Evolutionary conservation across 2,329 filamentous ascomycete genomes (phyloP).

Genomic region (Aspergillus ustus): DNA sequence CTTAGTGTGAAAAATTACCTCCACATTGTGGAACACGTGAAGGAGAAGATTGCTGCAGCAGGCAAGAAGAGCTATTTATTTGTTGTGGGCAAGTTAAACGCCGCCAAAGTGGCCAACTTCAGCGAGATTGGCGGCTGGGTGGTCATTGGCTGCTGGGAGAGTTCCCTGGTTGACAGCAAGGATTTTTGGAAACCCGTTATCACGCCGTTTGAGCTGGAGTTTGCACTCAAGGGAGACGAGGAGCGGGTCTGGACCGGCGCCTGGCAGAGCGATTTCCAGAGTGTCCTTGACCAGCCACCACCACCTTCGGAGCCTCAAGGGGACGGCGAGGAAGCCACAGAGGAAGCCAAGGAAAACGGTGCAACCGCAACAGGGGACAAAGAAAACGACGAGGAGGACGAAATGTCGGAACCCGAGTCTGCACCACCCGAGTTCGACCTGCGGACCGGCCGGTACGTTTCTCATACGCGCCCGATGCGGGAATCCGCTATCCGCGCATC

Average conservation of each 20-base stretch:
- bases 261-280: conserved; percentile 87
- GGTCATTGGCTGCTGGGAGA: conserved; percentile 97
- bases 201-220: conserved; percentile 89
- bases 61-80: conserved; percentile 97
- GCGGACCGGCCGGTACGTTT: conserved; percentile 81
- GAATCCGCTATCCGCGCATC: conserved; percentile 40
- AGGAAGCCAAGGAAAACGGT: conserved; percentile 30
- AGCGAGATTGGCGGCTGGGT: conserved; percentile 95
- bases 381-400: conserved; percentile 57
- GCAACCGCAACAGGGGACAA: conserved; percentile 24
- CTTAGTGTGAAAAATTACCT: conserved; percentile 91
- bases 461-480: conserved; percentile 64
- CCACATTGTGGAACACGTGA: conserved; percentile 74
- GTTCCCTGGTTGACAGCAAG: conserved; percentile 84
- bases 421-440: conserved; percentile 88
- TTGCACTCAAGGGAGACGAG: conserved; percentile 75
- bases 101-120: conserved; percentile 96
- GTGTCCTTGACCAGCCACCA: conserved; percentile 55
- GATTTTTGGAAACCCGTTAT: conserved; percentile 88
- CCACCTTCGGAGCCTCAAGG: conserved; percentile 17
- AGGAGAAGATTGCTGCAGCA: conserved; percentile 71
- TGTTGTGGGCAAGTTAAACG: conserved; percentile 94
- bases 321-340: conserved; percentile 24
- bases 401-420: conserved; percentile 72
- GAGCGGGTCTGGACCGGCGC: conserved; percentile 82